Percentiles rank a stretch among this genome's conserved stretches.
These are phyloP conservation scores for Isoetes taiwanensis DNA, from an alignment of 75 land plant species.

Conservation along the genomic window DNA sequence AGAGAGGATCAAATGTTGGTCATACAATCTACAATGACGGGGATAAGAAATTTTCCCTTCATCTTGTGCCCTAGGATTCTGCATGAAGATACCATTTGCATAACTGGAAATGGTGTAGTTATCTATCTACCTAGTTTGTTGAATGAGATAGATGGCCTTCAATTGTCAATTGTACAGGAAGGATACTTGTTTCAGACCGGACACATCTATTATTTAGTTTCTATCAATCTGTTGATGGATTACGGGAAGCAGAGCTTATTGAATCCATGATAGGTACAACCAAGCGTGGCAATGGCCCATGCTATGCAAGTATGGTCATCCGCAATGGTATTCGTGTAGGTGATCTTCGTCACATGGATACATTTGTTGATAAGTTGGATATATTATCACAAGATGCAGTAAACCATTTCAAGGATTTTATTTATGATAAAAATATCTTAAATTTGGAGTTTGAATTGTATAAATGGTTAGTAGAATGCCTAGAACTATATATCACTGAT, in stretches of 20 bases:
- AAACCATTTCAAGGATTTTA: slow-evolving; percentile 51
- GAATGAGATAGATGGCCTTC: slow-evolving; percentile 63
- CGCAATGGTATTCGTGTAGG: slow-evolving; percentile 83
- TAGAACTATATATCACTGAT: slow-evolving; percentile 79
- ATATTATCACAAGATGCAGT: slow-evolving; percentile 69
- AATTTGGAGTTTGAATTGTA: slow-evolving; percentile 68
- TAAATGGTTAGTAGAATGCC: slow-evolving; percentile 50
- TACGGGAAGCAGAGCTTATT: slow-evolving; percentile 79
- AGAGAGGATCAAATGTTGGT: slow-evolving; percentile 99
- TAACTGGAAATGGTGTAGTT: slow-evolving; percentile 91
- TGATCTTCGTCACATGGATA: slow-evolving; percentile 79
- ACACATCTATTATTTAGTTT: slow-evolving; percentile 86
- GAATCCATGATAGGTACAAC: slow-evolving; percentile 93
- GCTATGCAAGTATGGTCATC: slow-evolving; percentile 79
- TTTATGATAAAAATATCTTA: slow-evolving; percentile 39
- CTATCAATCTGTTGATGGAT: slow-evolving; percentile 75
- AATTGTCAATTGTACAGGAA: slow-evolving; percentile 46
- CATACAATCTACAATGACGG: slow-evolving; percentile 89
- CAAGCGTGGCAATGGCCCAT: slow-evolving; percentile 83
- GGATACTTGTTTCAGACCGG: slow-evolving; percentile 75
- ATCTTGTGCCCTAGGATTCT: slow-evolving; percentile 96
- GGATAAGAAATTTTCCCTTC: slow-evolving; percentile 90
- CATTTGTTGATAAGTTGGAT: slow-evolving; percentile 70
- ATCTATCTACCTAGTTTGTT: slow-evolving; percentile 70
- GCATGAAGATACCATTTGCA: slow-evolving; percentile 61